Base-by-base conservation (phyloP, 2,329 filamentous ascomycete genomes). In the Elsinoe ampelina region DNA sequence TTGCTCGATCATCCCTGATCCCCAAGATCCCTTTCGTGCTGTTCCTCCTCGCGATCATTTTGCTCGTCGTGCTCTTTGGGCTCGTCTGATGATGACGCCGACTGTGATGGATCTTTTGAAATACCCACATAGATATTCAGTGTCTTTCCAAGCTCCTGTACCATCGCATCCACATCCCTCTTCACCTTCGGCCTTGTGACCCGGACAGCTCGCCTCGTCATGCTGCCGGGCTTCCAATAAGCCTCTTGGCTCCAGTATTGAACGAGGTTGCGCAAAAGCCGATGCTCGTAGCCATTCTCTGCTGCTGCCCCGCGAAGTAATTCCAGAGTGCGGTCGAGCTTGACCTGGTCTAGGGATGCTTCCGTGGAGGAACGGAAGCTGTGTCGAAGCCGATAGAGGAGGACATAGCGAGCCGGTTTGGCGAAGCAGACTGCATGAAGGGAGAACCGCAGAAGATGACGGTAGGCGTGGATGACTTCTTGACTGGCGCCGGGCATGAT, bases 381-480 rank as follows among this genome's bases (percentile, higher is more conserved):
- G 58, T 69, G 63, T 22, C 74, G 72, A 17, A 76, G 62, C 35
- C 70, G 68, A 64, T 84, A 76, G 58, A 81, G 80, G 13, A 81
- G 75, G 3, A 80, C 73, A 69, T 76, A 85, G 55, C 86, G 83
- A 30, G 83, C 80, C 13, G 87, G 87, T 60, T 80, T 79, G 12
- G 86, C 80, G 72, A 83, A 87, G 61, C 86, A 83, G 19, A 92
- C 81, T 3, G 86, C 88, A 30, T 77, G 80, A n/a, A 91, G 76
- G 15, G 80, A 73, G 5, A 77, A 77, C 54, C 84, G 82, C 66
- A 86, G 85, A 34, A 93, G 75, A 58, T 80, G 75, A 59, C 88
- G 80, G 71, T 92, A 93, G 47, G 85, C 82, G 62, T 79, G 77
- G 38, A 84, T 66, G 54, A 88, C 66, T 30, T 82, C 72, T 15